A percentile compares a stretch with the other conserved stretches of the same genome.
Conservation (phyloP, 805 yeast genomes). For the Wickerhamiella azymoides region DNA sequence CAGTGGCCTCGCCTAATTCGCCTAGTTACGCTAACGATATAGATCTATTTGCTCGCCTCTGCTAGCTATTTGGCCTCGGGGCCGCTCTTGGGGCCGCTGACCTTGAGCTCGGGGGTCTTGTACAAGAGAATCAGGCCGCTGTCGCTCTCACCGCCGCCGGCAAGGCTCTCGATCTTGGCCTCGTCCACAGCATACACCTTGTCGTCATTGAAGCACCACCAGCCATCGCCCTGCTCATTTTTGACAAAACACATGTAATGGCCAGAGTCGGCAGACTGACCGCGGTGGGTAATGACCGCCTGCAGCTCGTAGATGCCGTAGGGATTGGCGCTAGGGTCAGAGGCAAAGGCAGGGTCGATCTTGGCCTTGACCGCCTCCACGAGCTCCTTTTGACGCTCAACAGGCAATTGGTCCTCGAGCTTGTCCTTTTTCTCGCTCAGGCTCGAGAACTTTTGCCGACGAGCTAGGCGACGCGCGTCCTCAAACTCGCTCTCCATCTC, state of each 20-base stretch:
- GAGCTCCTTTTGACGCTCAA: constrained; percentile 17
- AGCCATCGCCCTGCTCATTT: constrained; percentile 47
- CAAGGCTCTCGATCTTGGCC: constrained; percentile 68
- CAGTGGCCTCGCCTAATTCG: neutral
- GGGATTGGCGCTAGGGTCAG: constrained; percentile 56
- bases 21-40: too few species aligned
- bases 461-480: constrained; percentile 59
- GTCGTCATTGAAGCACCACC: constrained; percentile 96
- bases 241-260: constrained; percentile 86
- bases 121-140: constrained; percentile 82
- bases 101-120: constrained; percentile 39
- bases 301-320: constrained; percentile 73
- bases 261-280: constrained; percentile 92
- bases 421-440: constrained; percentile 31
- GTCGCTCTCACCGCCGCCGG: constrained; percentile 97
- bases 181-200: constrained; percentile 63
- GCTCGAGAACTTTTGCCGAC: constrained; percentile 39
- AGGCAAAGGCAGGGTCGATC: constrained; percentile 31
- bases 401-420: constrained; percentile 15
- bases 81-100: neutral
- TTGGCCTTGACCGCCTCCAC: constrained; percentile 19
- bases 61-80: neutral
- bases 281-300: constrained; percentile 84
- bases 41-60: too few species aligned
- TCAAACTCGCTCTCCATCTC: constrained; percentile 59